Evolutionary conservation across 305 asterid genomes (phyloP), one percentile per base, ranked within the genome.

Genomic region (Fraxinus sp.): DNA sequence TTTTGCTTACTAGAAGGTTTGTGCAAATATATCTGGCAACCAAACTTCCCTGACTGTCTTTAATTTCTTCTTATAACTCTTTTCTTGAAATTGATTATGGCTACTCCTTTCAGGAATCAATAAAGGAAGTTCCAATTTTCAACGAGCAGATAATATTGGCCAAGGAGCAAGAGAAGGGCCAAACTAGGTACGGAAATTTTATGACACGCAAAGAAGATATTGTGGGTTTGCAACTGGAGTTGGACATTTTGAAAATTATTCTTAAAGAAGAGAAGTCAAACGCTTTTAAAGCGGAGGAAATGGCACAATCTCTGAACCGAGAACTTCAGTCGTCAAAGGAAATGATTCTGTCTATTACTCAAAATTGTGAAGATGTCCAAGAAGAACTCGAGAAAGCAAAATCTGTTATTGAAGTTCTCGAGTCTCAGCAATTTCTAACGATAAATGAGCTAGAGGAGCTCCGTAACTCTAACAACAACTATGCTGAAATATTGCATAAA

Each of bases 391-490:
- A 86, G 80, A 89, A 89, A 81, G 87, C 91, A 76, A 92, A 92
- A 79, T 84, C 90, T 82, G 88, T 95, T 80, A 89, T 90, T 79
- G 98, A 92, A 87, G 98, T 97, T 90, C 98, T 97, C 22, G 98
- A 97, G 85, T 89, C 95, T 20, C 95, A 97, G 84, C 96, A 93
- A 80, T 78, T 96, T 84, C 86, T 89, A 73, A 87, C 86, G 35
- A 92, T 97, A 22, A 86, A 88, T 77, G 98, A 92, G 92, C 87
- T 90, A 77, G 98, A 93, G 71, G 93, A 92, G 86, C 94, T 93
- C 75, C 91, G 89, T 86, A 88, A 81, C 86, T 80, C 89, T 78
- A 91, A 86, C 59, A 78, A 20, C 81, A 89, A 43, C 57, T 87
- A 83, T 80, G 92, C 87, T 77, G 91, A 90, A 80, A 83, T 88